Percentiles rank a stretch among this genome's conserved stretches.
Evolutionary conservation across 805 yeast species (phyloP).

Genomic region (Candida maris): DNA sequence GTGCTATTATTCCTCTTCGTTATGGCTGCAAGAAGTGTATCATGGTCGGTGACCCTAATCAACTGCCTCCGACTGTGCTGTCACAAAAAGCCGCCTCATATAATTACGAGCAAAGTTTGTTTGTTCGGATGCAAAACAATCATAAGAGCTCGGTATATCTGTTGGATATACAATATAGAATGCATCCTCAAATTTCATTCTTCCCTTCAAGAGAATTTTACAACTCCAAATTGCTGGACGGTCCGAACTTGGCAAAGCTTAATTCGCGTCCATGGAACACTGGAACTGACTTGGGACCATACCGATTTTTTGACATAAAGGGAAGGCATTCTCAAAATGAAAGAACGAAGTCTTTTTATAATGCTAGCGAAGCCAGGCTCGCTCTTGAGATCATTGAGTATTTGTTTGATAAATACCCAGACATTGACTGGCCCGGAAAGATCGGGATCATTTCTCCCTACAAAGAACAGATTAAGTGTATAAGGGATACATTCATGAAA

Average conservation of each 20-base stretch:
- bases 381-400: conserved; percentile 64
- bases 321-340: conserved; percentile 65
- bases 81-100: conserved; percentile 80
- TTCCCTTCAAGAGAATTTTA: conserved; percentile 90
- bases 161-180: conserved; percentile 90
- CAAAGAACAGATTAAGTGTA: conserved; percentile 70
- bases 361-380: conserved; percentile 65
- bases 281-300: conserved; percentile 58
- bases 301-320: conserved; percentile 67
- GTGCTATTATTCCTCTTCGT: conserved; percentile 85
- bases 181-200: conserved; percentile 88
- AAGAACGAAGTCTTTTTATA: conserved; percentile 66
- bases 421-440: conserved; percentile 57
- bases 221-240: conserved; percentile 67
- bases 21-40: conserved; percentile 89
- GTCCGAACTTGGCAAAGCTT: conserved; percentile 59
- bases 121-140: conserved; percentile 84
- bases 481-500: conserved; percentile 54
- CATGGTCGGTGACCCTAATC: conserved; percentile 99
- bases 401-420: conserved; percentile 47
- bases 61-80: conserved; percentile 93
- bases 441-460: conserved; percentile 95
- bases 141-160: conserved; percentile 60
- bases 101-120: conserved; percentile 85
- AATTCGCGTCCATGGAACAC: conserved; percentile 77